These are phyloP conservation scores for Malassezia restricta DNA, from an alignment of 1,284 basidiomycete species.

Conservation along the genomic window DNA sequence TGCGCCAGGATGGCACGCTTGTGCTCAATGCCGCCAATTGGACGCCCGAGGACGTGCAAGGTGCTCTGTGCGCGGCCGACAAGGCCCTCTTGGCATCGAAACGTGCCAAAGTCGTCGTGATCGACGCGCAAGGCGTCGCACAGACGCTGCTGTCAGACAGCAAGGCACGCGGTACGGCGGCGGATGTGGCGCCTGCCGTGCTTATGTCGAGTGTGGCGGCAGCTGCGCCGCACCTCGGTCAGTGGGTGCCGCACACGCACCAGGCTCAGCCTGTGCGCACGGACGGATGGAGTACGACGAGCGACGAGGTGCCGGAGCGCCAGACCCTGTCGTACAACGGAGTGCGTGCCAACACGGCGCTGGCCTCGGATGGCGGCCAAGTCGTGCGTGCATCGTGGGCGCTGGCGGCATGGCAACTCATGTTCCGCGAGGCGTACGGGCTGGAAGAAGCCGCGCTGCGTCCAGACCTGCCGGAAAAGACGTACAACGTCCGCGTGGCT, in stretches of 20 bases:
- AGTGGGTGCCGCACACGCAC: not conserved
- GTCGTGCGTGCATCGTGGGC: constrained; percentile 34
- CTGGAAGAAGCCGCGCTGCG: constrained; percentile 47
- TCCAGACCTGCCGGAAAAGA: constrained; percentile 77
- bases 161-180: constrained; percentile 14
- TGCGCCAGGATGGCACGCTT: constrained; percentile 34
- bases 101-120: constrained; percentile 27
- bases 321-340: constrained; percentile 37
- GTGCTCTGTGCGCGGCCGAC: constrained; percentile 36
- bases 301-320: constrained; percentile 31
- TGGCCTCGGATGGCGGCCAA: constrained; percentile 16
- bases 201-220: constrained; percentile 19
- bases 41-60: constrained; percentile 35
- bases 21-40: constrained; percentile 37
- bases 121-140: constrained; percentile 33
- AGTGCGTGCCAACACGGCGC: constrained; percentile 23
- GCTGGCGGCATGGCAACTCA: constrained; percentile 41
- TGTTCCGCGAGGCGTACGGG: constrained; percentile 45
- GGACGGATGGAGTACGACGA: not conserved
- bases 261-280: not conserved
- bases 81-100: constrained; percentile 32
- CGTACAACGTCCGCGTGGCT: constrained; percentile 80
- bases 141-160: constrained; percentile 19
- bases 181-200: constrained; percentile 32
- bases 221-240: not conserved